Evolutionary conservation across 2,329 filamentous ascomycete genomes (phyloP), one percentile per base, ranked within the genome.

Genomic region (Hymenoscyphus repandus): DNA sequence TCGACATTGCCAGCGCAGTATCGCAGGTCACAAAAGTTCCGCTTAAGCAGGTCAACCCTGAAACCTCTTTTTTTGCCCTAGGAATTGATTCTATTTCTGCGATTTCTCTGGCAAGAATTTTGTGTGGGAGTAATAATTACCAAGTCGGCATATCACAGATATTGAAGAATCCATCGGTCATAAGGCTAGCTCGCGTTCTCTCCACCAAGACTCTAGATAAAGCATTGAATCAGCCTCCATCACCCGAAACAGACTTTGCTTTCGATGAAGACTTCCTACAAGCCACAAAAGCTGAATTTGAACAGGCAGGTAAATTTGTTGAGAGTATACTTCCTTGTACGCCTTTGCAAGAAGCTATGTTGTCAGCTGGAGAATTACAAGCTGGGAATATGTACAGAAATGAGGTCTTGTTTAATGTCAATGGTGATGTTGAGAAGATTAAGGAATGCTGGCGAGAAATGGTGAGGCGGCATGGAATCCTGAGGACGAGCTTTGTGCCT

Each of bases 341-440:
- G 1, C 87, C 90, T 1, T 71, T 96, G 0, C 91, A 96, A 66
- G 87, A 95, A 70, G 86, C 85, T 1, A 96, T 96, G 90, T 73
- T 96, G 0, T 84, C 82, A 2, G 78, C 80, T 7, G 69, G 69
- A 22, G 58, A 66, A 3, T 69, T 69, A 60, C 72, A 55, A 2
- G 68, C 68, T 1, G 66, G 70, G 10, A 68, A 69, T 1, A 74
- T 82, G 1, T 96, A 96, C 64, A 82, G 78, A 61, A 96, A 95
- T 64, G 79, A 79, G 43, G 80, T 88, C 50, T 67, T 85, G 0
- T 78, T 95, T 54, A 72, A 76, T 5, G 64, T 95, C 6, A 69
- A 68, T 4, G 72, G 74, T 1, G 67, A 82, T 32, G 52, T 78
- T 0, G 58, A 68, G 0, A 68, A 61, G 0, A 71, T 96, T 44